Evolutionary conservation across 75 land plant genomes (phyloP).

Genomic region (Ceratopteris richardii): DNA sequence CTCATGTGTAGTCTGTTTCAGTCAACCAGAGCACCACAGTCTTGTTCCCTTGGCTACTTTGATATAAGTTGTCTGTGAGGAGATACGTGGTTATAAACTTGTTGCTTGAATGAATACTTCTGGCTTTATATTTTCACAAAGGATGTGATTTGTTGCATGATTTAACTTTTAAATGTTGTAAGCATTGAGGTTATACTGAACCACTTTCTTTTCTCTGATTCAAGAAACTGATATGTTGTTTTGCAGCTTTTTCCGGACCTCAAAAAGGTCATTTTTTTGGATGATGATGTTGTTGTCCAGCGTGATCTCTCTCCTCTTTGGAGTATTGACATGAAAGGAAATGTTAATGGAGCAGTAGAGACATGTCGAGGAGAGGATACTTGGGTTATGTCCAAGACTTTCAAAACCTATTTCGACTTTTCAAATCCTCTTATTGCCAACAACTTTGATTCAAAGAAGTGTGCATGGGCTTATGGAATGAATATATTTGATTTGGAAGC

Average conservation of each 20-base stretch:
- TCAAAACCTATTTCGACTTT: constrained; percentile 84
- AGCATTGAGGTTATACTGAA: no score
- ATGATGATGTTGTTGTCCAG: constrained; percentile 93
- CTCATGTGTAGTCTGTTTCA: no score
- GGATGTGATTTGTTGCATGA: no score
- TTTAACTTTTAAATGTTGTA: no score
- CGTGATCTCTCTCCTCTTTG: constrained; percentile 73
- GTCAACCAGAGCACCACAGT: no score
- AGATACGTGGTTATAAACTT: no score
- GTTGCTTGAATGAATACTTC: no score
- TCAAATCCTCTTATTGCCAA: constrained; percentile 72
- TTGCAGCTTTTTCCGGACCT: constrained; percentile 92
- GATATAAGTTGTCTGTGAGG: no score
- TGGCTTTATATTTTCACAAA: no score
- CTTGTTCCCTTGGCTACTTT: no score
- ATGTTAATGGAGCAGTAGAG: constrained; percentile 95
- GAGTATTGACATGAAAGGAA: constrained; percentile 72
- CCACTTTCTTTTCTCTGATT: no score
- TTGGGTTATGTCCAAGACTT: constrained; percentile 90
- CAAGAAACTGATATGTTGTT: no score
- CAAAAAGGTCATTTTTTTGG: constrained; percentile 80
- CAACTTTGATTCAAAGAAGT: constrained; percentile 73
- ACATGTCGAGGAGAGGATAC: constrained; percentile 84
- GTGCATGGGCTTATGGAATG: constrained; percentile 99
- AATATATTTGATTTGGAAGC: constrained; percentile 84